Conservation (phyloP, 2,329 filamentous ascomycete genomes). For the Torrubiella hemipterigena region DNA sequence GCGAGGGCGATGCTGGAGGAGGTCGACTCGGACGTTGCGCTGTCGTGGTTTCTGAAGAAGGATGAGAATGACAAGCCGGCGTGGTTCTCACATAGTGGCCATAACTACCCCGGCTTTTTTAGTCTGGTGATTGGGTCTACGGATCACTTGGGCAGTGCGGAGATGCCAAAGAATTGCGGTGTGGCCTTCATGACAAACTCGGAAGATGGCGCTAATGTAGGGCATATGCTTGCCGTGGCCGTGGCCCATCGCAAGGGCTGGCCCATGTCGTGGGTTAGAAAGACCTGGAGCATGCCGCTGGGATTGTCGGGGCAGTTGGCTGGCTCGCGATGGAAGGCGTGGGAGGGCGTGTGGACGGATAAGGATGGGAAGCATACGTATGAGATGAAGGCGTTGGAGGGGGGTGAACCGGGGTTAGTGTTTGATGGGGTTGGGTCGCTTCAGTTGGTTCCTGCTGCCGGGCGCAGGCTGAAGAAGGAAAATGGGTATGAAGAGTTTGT, state of each 20-base stretch:
- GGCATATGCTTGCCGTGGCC: constrained; percentile 3
- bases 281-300: background rate
- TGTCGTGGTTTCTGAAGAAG: constrained; percentile 9
- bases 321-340: constrained; percentile 1
- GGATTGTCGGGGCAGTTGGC: background rate
- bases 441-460: too few species aligned
- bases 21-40: constrained; percentile 5
- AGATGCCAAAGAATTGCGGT: constrained; percentile 8
- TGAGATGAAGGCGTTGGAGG: too few species aligned
- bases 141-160: background rate
- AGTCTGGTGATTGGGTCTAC: constrained; percentile 9
- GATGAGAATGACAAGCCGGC: too few species aligned
- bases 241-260: constrained; percentile 4
- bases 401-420: too few species aligned
- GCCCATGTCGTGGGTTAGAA: background rate
- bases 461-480: too few species aligned
- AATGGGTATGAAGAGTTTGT: too few species aligned
- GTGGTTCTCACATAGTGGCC: constrained; percentile 10
- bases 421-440: too few species aligned
- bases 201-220: constrained; percentile 1
- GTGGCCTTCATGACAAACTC: constrained; percentile 12
- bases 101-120: constrained; percentile 10
- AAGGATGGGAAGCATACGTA: background rate
- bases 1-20: constrained; percentile 10
- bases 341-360: constrained; percentile 2